Conservation (phyloP, 441 rosid genomes). For the Syzygium syzygioides region DNA sequence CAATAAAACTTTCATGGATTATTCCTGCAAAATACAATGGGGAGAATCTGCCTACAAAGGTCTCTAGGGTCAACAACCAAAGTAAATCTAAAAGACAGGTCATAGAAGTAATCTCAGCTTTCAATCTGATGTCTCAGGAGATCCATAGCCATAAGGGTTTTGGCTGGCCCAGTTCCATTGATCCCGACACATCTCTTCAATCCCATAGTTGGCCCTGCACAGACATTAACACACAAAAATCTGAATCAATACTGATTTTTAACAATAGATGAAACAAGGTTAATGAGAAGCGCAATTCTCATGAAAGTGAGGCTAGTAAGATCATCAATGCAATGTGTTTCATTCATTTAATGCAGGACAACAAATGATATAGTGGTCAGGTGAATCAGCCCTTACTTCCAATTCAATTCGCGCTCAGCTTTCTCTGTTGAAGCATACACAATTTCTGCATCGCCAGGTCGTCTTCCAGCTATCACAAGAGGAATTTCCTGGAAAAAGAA, state of each 20-base stretch:
- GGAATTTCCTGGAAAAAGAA: conserved; percentile 66
- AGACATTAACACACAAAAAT: neutral
- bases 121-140: conserved; percentile 26
- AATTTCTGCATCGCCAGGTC: conserved; percentile 81
- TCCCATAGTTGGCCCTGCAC: conserved; percentile 69
- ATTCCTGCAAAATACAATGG: neutral
- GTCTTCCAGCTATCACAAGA: conserved; percentile 58
- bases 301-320: neutral
- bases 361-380: neutral
- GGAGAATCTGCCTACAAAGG: neutral
- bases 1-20: neutral
- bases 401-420: conserved; percentile 69
- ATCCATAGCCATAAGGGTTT: conserved; percentile 78
- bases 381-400: conserved; percentile 61
- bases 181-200: conserved; percentile 88
- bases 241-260: neutral
- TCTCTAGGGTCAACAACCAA: neutral
- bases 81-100: neutral
- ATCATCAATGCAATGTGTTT: neutral
- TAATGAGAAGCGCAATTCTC: neutral
- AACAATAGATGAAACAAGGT: neutral
- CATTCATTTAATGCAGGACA: neutral
- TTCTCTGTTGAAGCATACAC: conserved; percentile 81
- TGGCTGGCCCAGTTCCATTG: conserved; percentile 97
- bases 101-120: neutral